A percentile compares a stretch with the other conserved stretches of the same genome.
phyloP scores from a whole-genome alignment of 805 yeast species.

The Lachancea thermotolerans region DNA sequence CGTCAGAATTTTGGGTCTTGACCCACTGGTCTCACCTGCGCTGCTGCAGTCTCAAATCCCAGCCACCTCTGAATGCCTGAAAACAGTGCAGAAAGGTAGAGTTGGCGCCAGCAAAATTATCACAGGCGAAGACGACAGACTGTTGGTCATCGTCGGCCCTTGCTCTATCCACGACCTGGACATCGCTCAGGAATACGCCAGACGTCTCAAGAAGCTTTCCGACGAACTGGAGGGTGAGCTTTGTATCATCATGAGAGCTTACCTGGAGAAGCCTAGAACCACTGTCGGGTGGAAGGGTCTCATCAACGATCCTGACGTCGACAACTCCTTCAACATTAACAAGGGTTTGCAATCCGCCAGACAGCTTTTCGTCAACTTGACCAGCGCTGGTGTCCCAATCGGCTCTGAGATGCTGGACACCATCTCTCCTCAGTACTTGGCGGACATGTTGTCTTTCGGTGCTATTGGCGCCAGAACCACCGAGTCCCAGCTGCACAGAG shows the following conservation, averaged over 20 bases:
- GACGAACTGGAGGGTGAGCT: constrained; percentile 71
- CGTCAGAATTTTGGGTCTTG: constrained; percentile 80
- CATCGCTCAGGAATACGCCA: constrained; percentile 85
- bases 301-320: constrained; percentile 93
- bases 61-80: constrained; percentile 45
- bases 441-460: constrained; percentile 87
- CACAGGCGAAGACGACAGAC: constrained; percentile 71
- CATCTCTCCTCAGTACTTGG: constrained; percentile 90
- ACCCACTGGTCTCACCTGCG: constrained; percentile 91
- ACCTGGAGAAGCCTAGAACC: constrained; percentile 96
- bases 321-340: constrained; percentile 88
- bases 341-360: constrained; percentile 87
- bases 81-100: constrained; percentile 71
- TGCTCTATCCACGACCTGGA: constrained; percentile 92
- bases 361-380: constrained; percentile 74
- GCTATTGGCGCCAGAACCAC: constrained; percentile 99
- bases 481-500: constrained; percentile 96
- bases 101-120: constrained; percentile 69
- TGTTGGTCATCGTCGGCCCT: constrained; percentile 88
- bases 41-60: constrained; percentile 81
- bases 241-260: constrained; percentile 91
- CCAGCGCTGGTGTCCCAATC: constrained; percentile 77
- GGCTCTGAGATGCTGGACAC: constrained; percentile 98
- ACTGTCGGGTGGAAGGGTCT: constrained; percentile 99
- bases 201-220: constrained; percentile 55